Evolutionary conservation across 78 protist genomes (phyloP).

Genomic region (Dictyostelium capitatum): DNA sequence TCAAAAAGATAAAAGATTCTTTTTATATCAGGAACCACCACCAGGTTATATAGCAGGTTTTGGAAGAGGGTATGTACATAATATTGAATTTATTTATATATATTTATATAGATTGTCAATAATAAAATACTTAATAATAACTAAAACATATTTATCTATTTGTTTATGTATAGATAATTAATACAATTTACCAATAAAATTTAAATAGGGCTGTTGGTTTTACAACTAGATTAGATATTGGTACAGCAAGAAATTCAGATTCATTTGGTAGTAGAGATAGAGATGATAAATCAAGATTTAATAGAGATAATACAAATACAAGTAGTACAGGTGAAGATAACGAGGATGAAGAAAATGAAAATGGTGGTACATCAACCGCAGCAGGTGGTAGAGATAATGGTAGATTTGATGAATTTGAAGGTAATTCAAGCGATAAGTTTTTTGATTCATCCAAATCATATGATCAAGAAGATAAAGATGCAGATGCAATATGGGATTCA

Average conservation of each 20-base stretch:
- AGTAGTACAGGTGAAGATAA: conserved; percentile 66
- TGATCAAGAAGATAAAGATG: conserved; percentile 94
- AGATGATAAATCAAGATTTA: background rate
- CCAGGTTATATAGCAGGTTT: conserved; percentile 93
- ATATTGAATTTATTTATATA: background rate
- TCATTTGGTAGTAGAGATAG: conserved; percentile 46
- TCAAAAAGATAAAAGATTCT: conserved; percentile 47
- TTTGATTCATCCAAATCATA: conserved; percentile 69
- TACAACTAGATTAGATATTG: conserved; percentile 97
- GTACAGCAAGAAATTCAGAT: conserved; percentile 83
- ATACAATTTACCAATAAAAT: background rate
- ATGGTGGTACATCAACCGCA: background rate
- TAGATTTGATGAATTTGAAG: conserved; percentile 92
- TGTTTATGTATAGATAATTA: no score
- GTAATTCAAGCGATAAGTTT: conserved; percentile 86
- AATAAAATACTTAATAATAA: background rate
- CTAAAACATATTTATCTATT: background rate
- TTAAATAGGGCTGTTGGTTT: conserved; percentile 92
- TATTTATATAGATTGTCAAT: background rate
- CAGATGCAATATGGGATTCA: conserved; percentile 88
- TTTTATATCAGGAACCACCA: conserved; percentile 83
- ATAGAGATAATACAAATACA: conserved; percentile 2
- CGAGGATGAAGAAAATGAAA: conserved; percentile 86
- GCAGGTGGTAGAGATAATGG: conserved; percentile 82
- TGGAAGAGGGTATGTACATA: conserved; percentile 91